Evolutionary conservation across 768 basidiomycete genomes (phyloP), one percentile per base, ranked within the genome.

Genomic region (Suillus plorans): DNA sequence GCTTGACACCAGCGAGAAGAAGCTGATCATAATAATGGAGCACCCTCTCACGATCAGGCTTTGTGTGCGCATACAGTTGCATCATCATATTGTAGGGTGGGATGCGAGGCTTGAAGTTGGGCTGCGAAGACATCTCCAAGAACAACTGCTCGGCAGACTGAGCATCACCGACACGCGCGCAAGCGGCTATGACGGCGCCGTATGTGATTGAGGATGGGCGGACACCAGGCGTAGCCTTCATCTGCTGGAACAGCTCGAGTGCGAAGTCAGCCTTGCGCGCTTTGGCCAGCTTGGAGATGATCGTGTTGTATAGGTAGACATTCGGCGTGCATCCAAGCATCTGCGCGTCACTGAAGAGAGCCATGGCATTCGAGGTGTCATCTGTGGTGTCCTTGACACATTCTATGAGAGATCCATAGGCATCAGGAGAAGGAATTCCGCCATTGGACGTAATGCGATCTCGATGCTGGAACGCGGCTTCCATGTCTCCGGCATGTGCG

Each of bases 31-130:
- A 91, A 74, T 89, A 99, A 69, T 85, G 81, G 34, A 98, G 77
- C 20, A 90, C 92, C 56, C 88, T 84, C 34, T 84, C 84, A 61
- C 95, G 86, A 67, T 93, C 89, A 2, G 95, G 97, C 75, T 91
- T 92, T n/a, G 91, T 95, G 63, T 89, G 87, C 58, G 91, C 89
- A 78, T 94, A 95, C 70, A 97, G 82, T 75, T 99, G 97, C 86
- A 99, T 98, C 95, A 99, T 97, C 41, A 91, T 95, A 79, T 99
- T 99, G 83, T 89, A 99, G 1, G 97, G 97, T 22, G 97, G 97
- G 1, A 97, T 89, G 8, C 95, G 84, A 10, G 96, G 90, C 78
- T 84, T 90, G 82, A 95, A 98, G 69, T 89, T 90, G 42, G 77
- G 80, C 65, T 86, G 81, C 52, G 76, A 68, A 0, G 81, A 75